Base-by-base conservation (phyloP, 2,329 filamentous ascomycete species). In the Ophiostoma sp. region DNA sequence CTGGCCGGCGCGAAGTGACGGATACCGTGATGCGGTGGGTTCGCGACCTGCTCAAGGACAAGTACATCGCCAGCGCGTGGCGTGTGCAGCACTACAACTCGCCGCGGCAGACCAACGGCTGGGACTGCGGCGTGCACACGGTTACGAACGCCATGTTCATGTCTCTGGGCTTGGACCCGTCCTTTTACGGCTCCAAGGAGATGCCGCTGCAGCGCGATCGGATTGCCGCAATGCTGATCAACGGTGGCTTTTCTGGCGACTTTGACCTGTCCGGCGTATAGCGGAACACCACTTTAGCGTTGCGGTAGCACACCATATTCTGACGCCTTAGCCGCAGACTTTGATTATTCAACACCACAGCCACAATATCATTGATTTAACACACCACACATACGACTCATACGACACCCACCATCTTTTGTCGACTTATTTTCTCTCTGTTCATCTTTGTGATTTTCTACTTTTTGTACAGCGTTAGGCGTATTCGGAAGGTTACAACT, bases 91-190 rank as follows among this genome's bases (percentile, higher is more conserved):
- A 77, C n/a, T 80, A 83, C 62, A 76, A 77, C 16, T 85, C 84
- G 47, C 82, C 85, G 0, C 73, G 71, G 2, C 90, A 93, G 76
- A 81, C 78, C 40, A 93, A 93, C 74, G 83, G 83, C 1, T 86
- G 84, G 74, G 91, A 93, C 75, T 93, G 91, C 72, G 91, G 91
- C n/a, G 85, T 92, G 3, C 91, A 92, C 75, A 85, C 88, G 14
- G 86, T 91, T 72, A 85, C 90, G 18, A 94, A 93, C 74, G 87
- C 85, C 16, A 83, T 92, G 64, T 90, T 87, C 68, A 73, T 87
- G 47, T 80, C 83, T 0, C 74, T 87, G 44, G 84, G 84, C 1
- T 72, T 87, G 18, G 82, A 81, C 69, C 84, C 85, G n/a, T 77
- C 79, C 68, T 75, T 76, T 3, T 87, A 89, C 69, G 73, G 76